Conservation (phyloP, 108 stramenopile genomes). For the Cyclotella choctawhatcheeana region DNA sequence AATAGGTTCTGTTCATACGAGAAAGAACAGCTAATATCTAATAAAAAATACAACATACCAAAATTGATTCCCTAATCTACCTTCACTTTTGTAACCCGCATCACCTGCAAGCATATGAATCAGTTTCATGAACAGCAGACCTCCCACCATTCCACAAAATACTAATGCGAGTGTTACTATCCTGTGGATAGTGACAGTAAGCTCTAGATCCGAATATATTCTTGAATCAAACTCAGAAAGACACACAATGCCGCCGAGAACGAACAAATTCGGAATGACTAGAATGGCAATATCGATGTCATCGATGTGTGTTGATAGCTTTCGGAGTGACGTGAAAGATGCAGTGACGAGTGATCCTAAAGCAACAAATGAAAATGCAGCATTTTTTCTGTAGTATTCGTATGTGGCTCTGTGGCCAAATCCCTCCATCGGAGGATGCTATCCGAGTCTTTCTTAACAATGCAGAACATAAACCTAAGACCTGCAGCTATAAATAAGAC, state of each 20-base stretch:
- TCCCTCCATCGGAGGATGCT: constrained; percentile 17
- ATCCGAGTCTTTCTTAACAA: background rate
- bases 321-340: constrained; percentile 6
- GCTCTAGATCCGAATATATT: constrained; percentile 12
- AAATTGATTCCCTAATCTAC: background rate
- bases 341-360: constrained; percentile 9
- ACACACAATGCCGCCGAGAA: constrained; percentile 10
- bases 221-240: constrained; percentile 1
- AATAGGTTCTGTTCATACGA: too few relatives aligned
- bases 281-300: background rate
- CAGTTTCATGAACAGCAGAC: background rate
- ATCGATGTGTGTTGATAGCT: background rate
- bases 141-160: constrained; percentile 11
- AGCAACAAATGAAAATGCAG: constrained; percentile 4
- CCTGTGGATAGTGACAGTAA: constrained; percentile 1
- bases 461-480: background rate
- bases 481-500: background rate
- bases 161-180: constrained; percentile 24
- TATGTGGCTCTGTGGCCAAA: too few relatives aligned
- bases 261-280: constrained; percentile 11
- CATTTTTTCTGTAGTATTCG: constrained; percentile 24
- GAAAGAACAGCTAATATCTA: too few relatives aligned
- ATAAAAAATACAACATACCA: too few relatives aligned
- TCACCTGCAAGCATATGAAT: background rate
- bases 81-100: background rate